Conservation (phyloP, 768 basidiomycete genomes). For the Boletus rubescentipes region DNA sequence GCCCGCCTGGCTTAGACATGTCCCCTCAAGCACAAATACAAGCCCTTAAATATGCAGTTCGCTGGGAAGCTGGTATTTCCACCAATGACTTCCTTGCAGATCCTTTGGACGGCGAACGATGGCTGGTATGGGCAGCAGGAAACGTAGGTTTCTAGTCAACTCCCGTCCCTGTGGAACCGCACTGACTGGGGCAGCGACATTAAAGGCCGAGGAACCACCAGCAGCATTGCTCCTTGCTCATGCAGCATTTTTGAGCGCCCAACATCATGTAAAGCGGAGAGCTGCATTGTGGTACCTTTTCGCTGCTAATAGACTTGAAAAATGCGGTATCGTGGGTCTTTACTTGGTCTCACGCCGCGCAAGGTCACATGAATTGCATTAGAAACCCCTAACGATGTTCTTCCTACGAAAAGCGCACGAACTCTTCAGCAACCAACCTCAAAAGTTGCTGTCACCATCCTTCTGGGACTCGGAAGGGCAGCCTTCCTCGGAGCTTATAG, state of each 20-base stretch:
- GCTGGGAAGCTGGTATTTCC: constrained; percentile 73
- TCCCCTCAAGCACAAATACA: constrained; percentile 66
- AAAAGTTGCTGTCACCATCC: constrained; percentile 69
- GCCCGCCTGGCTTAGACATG: constrained; percentile 44
- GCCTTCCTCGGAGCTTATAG: constrained; percentile 36
- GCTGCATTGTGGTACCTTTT: constrained; percentile 79
- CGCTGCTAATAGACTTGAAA: constrained; percentile 77
- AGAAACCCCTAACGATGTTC: constrained; percentile 87
- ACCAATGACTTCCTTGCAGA: constrained; percentile 55
- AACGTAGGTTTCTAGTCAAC: constrained; percentile 51
- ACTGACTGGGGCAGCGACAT: constrained; percentile 29
- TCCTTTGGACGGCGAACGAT: constrained; percentile 72
- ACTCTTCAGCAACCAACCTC: constrained; percentile 50
- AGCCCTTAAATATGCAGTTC: constrained; percentile 64
- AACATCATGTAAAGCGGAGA: constrained; percentile 55
- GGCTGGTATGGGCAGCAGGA: constrained; percentile 85
- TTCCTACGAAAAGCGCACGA: constrained; percentile 72
- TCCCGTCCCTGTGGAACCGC: constrained; percentile 3
- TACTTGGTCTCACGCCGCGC: constrained; percentile 3
- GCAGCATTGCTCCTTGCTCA: constrained; percentile 79
- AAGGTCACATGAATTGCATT: constrained; percentile 2
- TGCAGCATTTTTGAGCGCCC: constrained; percentile 67
- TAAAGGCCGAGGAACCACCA: constrained; percentile 80
- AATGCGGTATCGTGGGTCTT: constrained; percentile 73
- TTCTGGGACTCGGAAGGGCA: constrained; percentile 76